Base-by-base conservation (phyloP, 352 stramenopile species). In the Globisporangium recalcitrans region DNA sequence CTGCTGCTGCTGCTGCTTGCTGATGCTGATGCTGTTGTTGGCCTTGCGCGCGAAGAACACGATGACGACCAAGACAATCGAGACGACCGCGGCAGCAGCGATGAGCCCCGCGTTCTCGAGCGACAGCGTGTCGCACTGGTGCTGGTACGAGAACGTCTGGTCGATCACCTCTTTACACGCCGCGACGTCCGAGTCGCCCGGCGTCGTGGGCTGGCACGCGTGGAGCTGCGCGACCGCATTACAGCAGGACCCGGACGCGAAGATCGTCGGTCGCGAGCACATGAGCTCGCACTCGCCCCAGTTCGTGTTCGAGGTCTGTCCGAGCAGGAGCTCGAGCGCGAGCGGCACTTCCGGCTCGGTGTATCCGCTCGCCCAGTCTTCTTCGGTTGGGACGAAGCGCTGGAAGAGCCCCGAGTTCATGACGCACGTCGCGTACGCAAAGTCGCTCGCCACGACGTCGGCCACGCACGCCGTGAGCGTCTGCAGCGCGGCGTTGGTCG, bases 351-450 rank as follows among this genome's bases (percentile, higher is more conserved):
- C 13, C 27, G 59, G n/a, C 29, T 19, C 29, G 14, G 27, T 54
- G 26, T 34, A 38, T 16, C 40, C 40, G 16, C 26, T 48, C 40
- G 24, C 29, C 0, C 16, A 14, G 3, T 55, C 27, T 13, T 56
- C 46, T 3, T 48, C 46, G 26, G 24, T 31, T 27, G 55, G n/a
- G 32, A 63, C 55, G 44, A 53, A 67, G 60, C 57, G 55, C 8
- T 58, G 60, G 24, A 78, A 78, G 36, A 78, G 65, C 40, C 71
- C 71, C 11, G 44, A 63, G 62, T 78, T 75, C 64, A 78, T 73
- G n/a, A 71, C 68, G 40, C 71, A 78, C 22, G 31, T 63, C 48
- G 68, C 68, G 54, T 78, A 78, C 26, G 42, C 31, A n/a, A 71
- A 32, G 55, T 78, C 71, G 29, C 9, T 44, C 31, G 32, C 0